phyloP scores from a whole-genome alignment of 345 rosid species.

The Sapria himalayana region DNA sequence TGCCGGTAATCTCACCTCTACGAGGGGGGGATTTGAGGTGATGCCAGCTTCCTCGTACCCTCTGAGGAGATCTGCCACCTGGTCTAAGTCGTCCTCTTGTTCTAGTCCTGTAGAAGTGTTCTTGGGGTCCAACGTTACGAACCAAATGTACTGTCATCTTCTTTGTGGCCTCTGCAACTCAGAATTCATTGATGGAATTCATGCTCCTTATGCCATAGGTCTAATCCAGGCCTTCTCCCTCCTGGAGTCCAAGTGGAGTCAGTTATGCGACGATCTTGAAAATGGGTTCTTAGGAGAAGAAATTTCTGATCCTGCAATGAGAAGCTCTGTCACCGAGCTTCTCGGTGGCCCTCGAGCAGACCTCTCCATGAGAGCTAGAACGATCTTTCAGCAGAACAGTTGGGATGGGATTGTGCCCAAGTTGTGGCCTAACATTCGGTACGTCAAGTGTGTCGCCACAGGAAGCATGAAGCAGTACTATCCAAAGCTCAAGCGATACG shows the following conservation, averaged over 20 bases:
- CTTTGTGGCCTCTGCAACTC: constrained; percentile 24
- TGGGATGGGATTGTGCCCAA: constrained; percentile 26
- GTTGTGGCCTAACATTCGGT: constrained; percentile 28
- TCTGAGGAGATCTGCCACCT: constrained; percentile 10
- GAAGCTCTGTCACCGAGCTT: constrained; percentile 15
- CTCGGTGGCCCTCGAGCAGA: constrained; percentile 25
- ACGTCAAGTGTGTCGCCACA: constrained; percentile 20
- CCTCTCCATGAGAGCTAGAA: constrained; percentile 15
- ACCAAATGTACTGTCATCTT: constrained; percentile 31
- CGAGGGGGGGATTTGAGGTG: constrained; percentile 24
- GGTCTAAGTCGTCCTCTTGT: constrained; percentile 8
- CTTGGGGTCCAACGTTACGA: constrained; percentile 16
- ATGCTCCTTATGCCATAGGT: constrained; percentile 21
- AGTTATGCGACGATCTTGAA: constrained; percentile 24
- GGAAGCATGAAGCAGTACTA: constrained; percentile 35
- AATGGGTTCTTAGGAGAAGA: constrained; percentile 16
- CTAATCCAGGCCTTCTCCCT: constrained; percentile 13
- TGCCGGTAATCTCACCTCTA: constrained; percentile 13
- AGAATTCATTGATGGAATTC: constrained; percentile 19
- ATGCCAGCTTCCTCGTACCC: constrained; percentile 30
- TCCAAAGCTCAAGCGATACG: constrained; percentile 19
- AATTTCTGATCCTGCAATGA: constrained; percentile 14
- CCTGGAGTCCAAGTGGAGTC: constrained; percentile 24
- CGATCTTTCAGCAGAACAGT: constrained; percentile 13
- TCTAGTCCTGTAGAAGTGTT: constrained; percentile 22